Base-by-base conservation (phyloP, 2,329 filamentous ascomycete genomes). In the Paecilomyces dactylethromorphus region DNA sequence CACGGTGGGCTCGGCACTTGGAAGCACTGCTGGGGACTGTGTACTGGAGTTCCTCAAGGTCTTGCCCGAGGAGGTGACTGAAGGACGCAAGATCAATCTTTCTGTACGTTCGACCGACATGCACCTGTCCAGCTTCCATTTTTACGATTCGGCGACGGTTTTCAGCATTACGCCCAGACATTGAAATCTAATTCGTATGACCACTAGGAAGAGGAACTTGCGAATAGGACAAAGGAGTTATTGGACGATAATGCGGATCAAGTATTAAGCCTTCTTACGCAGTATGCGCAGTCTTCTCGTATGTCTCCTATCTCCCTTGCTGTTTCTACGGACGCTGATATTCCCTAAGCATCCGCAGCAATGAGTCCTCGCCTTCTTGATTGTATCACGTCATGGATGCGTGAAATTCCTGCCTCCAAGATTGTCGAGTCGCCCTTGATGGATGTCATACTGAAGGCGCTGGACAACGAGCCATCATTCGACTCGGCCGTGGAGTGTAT, bases 41-140 rank as follows among this genome's bases (percentile, higher is more conserved):
- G 89, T 97, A 69, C 82, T 99, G 71, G 94, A 99, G 76, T 99
- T 99, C 76, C 83, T 99, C 65, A 92, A 91, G 76, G 92, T 99
- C 69, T 87, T 99, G 65, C 94, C 94, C 58, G 94, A 99, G 82
- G 94, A 99, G 84, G 94, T 99, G 72, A 97, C 91, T 68, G 93
- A 99, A 83, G 94, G 94, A 79, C 91, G 94, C 79, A 99, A 97
- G 82, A 97, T 99, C 84, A 96, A 92, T 83, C 84, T 99, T 79
- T 92, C 91, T 86, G 92, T 96, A 94, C 81, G 91, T 93, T 84
- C 87, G 88, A 81, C 81, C 75, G 74, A 75, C 64, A 68, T 70
- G 71, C 70, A 71, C 69, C 69, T 75, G 74, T 63, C 53, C 80
- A 81, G 75, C 77, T 66, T 69, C 68, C 72, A 68, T 70, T 66